Conservation (phyloP, 2,329 filamentous ascomycete species). For the Leptographium radiaticola region DNA sequence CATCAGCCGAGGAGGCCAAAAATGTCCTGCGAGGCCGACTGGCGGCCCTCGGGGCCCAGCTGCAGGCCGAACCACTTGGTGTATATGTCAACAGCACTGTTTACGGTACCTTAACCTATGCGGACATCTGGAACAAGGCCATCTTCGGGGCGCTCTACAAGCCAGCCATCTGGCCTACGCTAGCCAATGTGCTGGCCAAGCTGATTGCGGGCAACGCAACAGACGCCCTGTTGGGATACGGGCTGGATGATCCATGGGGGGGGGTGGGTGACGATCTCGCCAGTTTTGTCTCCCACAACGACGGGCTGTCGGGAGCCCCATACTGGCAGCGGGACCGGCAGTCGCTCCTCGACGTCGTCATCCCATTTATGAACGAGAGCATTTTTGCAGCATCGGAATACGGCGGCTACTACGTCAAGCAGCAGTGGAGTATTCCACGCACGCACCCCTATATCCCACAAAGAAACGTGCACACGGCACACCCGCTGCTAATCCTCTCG, state of each 20-base stretch:
- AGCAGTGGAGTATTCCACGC: not conserved
- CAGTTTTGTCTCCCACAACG: not conserved
- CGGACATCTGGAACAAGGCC: not conserved
- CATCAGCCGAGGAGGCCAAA: not conserved
- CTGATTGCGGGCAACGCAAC: not conserved
- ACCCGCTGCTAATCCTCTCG: not conserved
- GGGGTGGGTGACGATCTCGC: not conserved
- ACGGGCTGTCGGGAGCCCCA: not conserved
- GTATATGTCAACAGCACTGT: not conserved
- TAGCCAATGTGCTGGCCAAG: not conserved
- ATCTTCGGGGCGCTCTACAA: not conserved
- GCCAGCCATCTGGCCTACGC: not conserved
- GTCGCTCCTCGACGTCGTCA: not conserved
- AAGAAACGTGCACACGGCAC: not conserved
- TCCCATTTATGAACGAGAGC: not conserved
- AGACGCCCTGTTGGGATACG: not conserved
- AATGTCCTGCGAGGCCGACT: not conserved
- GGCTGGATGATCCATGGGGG: not conserved
- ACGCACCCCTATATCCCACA: not conserved
- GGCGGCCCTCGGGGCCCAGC: not conserved
- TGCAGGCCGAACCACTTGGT: not conserved
- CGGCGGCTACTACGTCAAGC: not conserved
- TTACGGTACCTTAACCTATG: not conserved
- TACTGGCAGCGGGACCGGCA: not conserved
- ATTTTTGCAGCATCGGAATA: not conserved